A percentile compares a stretch with the other conserved stretches of the same genome.
Conservation (phyloP, 2,329 filamentous ascomycete species). For the Fusarium staphyleae region DNA sequence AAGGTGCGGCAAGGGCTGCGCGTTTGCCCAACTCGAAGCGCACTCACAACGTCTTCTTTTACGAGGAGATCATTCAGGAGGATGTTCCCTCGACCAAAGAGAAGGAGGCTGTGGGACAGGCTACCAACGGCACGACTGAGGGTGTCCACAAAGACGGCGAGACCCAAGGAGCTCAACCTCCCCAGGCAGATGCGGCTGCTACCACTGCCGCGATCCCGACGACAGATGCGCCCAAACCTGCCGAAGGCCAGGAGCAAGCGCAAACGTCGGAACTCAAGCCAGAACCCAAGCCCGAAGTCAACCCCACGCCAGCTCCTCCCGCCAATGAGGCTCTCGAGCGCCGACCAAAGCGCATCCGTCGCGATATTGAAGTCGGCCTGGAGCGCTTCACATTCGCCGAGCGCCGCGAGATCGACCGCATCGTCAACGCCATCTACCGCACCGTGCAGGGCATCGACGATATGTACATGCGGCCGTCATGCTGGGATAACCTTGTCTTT, state of each 20-base stretch:
- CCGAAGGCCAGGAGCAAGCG: constrained; percentile 34
- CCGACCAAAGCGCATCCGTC: constrained; percentile 64
- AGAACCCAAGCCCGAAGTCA: constrained; percentile 33
- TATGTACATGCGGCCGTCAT: constrained; percentile 79
- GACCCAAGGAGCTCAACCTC: constrained; percentile 21
- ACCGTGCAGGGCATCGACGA: constrained; percentile 85
- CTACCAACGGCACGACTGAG: constrained; percentile 30
- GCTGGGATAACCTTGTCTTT: constrained; percentile 93
- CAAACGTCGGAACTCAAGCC: constrained; percentile 31
- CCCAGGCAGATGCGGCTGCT: constrained; percentile 10
- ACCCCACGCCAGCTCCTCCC: constrained; percentile 15
- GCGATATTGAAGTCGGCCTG: constrained; percentile 77
- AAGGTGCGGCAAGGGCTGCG: constrained; percentile 61
- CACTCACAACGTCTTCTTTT: constrained; percentile 73
- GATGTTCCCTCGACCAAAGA: constrained; percentile 51
- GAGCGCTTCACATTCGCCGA: constrained; percentile 76
- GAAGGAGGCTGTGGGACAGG: constrained; percentile 35
- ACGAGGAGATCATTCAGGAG: constrained; percentile 71
- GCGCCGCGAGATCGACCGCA: constrained; percentile 78
- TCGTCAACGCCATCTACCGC: constrained; percentile 83
- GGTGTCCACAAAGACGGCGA: constrained; percentile 22
- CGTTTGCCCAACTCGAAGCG: constrained; percentile 77
- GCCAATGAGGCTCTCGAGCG: constrained; percentile 49
- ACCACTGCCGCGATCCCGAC: constrained; percentile 4
- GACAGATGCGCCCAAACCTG: constrained; percentile 40